These are phyloP conservation scores for Fusarium mexicanum DNA, from an alignment of 2,329 filamentous ascomycete species.

Conservation along the genomic window DNA sequence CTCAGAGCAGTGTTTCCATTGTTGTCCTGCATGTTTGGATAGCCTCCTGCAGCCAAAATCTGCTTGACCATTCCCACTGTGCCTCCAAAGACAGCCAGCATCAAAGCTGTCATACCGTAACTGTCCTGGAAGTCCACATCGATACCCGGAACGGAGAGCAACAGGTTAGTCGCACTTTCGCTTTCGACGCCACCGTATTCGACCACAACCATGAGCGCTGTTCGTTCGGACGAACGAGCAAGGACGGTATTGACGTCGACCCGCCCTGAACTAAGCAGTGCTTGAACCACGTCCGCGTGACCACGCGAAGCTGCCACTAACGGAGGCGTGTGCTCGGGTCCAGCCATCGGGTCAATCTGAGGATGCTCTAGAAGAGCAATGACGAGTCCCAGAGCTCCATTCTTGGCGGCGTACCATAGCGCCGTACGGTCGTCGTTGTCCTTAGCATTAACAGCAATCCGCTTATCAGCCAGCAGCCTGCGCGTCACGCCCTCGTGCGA, in stretches of 20 bases:
- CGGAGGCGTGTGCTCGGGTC: accelerated
- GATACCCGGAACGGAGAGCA: background rate
- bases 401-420: background rate
- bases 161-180: background rate
- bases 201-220: background rate
- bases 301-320: accelerated
- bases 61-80: background rate
- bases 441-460: background rate
- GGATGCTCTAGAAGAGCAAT: background rate
- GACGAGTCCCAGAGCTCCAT: background rate
- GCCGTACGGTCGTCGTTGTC: background rate
- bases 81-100: background rate
- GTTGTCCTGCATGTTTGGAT: background rate
- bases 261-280: background rate
- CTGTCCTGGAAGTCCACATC: background rate
- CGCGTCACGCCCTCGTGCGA: accelerated
- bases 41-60: background rate
- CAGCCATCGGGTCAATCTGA: background rate
- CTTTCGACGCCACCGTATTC: accelerated
- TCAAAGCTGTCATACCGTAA: background rate
- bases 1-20: background rate
- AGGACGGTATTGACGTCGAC: background rate
- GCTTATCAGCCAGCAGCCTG: background rate
- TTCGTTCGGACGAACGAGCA: accelerated
- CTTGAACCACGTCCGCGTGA: background rate